These are phyloP conservation scores for Eugenia klotzschiana DNA, from an alignment of 441 rosid genomes.

Conservation along the genomic window DNA sequence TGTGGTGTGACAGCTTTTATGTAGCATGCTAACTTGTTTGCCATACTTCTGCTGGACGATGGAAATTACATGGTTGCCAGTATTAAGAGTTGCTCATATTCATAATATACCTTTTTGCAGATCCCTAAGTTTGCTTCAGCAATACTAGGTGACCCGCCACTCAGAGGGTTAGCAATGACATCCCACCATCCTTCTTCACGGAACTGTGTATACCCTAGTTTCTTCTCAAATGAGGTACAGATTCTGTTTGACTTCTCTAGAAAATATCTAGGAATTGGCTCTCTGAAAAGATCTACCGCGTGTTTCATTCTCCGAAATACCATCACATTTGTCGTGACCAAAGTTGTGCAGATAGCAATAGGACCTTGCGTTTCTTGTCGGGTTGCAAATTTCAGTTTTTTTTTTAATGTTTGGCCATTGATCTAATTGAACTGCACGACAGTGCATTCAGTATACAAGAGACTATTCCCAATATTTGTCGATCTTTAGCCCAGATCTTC, in stretches of 20 bases:
- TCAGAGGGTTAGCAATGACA: neutral
- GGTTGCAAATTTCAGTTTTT: neutral
- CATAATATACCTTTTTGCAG: neutral
- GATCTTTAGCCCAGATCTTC: neutral
- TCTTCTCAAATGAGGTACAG: neutral
- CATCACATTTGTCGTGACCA: neutral
- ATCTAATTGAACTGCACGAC: neutral
- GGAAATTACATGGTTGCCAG: neutral
- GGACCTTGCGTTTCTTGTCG: neutral
- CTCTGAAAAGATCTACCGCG: neutral
- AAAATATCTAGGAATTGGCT: neutral
- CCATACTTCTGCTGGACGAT: neutral
- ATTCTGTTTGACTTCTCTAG: neutral
- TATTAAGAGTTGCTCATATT: neutral
- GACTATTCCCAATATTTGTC: neutral
- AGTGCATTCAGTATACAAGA: neutral
- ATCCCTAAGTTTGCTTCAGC: neutral
- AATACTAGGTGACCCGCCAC: neutral
- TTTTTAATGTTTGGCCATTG: neutral
- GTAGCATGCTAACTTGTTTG: neutral
- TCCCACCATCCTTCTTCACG: neutral
- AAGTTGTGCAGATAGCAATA: neutral
- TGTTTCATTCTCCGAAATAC: neutral
- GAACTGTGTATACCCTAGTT: neutral
- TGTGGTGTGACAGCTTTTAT: neutral